Conservation (phyloP, 192 early-diverging fungal species). For the Chytriomyces sp. region DNA sequence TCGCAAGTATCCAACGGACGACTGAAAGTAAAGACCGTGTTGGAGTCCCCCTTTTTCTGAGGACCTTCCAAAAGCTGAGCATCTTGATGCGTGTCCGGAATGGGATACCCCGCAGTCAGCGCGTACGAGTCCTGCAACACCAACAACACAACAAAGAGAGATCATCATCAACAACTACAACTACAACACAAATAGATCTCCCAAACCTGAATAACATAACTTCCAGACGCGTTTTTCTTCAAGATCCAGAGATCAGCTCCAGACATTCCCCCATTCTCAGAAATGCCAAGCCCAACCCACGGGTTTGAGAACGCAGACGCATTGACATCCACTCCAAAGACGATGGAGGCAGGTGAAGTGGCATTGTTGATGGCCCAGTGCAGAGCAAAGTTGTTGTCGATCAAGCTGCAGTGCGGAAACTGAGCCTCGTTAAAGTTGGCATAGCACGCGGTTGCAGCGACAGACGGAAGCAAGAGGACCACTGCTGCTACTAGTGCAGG, state of each 20-base stretch:
- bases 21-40: constrained; percentile 23
- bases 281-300: constrained; percentile 30
- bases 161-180: background rate
- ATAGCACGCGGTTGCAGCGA: background rate
- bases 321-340: constrained; percentile 30
- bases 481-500: background rate
- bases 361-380: constrained; percentile 20
- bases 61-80: constrained; percentile 13
- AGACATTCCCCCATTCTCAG: constrained; percentile 26
- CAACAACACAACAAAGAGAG: background rate
- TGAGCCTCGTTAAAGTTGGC: constrained; percentile 1
- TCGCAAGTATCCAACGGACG: constrained; percentile 28
- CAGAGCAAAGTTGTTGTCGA: constrained; percentile 13
- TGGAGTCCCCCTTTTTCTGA: background rate
- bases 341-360: constrained; percentile 5
- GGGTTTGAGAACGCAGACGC: background rate
- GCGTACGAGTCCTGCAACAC: constrained; percentile 28
- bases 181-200: background rate
- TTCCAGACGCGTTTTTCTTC: background rate
- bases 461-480: background rate
- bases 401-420: constrained; percentile 15
- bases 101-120: background rate
- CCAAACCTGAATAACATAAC: constrained; percentile 32
- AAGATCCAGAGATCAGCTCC: constrained; percentile 33
- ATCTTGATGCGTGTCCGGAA: constrained; percentile 25